Conservation (phyloP, 805 yeast species). For the Metschnikowia colocasiae region DNA sequence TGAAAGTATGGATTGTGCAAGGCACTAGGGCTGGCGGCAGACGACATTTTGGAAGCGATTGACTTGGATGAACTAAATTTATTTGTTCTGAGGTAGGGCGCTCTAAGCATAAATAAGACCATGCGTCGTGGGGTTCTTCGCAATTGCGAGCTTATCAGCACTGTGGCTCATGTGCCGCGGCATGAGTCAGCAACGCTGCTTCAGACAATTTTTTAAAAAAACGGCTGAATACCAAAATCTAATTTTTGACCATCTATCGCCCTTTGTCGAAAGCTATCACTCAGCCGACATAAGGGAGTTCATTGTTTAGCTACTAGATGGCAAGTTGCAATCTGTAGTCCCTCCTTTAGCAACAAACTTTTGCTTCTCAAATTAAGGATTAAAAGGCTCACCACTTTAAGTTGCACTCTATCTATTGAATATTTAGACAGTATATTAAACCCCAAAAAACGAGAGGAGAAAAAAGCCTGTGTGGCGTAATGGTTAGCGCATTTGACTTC, state of each 20-base stretch:
- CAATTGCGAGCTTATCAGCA: constrained; percentile 3
- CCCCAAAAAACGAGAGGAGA: too few relatives aligned
- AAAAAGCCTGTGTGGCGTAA: constrained; percentile 19
- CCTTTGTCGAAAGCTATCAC: too few relatives aligned
- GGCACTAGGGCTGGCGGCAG: constrained; percentile 16
- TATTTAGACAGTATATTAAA: background rate
- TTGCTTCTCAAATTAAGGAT: too few relatives aligned
- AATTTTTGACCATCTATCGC: too few relatives aligned
- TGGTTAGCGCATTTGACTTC: constrained; percentile 20
- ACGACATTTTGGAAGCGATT: constrained; percentile 1
- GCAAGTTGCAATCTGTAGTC: too few relatives aligned
- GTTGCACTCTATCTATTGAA: too few relatives aligned
- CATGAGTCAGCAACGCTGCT: background rate
- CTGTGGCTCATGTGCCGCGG: constrained; percentile 5
- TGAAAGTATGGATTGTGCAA: constrained; percentile 62
- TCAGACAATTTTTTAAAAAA: background rate
- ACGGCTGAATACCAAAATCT: too few relatives aligned
- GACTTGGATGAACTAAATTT: background rate
- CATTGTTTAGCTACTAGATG: too few relatives aligned
- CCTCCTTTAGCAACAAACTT: too few relatives aligned
- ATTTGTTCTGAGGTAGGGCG: background rate
- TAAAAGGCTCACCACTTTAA: too few relatives aligned
- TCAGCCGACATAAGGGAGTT: too few relatives aligned
- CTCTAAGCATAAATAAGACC: background rate
- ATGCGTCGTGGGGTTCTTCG: constrained; percentile 1